Evolutionary conservation across 139 green algal genomes (phyloP), one percentile per base, ranked within the genome.

Genomic region (Tetradesmus obliquus): DNA sequence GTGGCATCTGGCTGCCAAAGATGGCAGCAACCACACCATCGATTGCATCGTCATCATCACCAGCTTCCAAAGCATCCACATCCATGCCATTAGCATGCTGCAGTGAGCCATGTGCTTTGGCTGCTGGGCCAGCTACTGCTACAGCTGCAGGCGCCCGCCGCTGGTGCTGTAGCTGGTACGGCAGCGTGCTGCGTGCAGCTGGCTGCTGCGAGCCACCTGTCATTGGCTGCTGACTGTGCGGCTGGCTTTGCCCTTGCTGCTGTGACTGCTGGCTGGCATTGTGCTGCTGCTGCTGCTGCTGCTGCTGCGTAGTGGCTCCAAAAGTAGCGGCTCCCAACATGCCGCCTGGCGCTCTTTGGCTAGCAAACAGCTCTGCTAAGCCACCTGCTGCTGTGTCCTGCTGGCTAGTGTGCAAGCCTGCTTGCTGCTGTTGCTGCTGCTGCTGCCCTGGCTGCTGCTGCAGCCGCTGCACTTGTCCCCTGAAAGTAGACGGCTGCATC

Each of bases 1-100:
- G 60, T 10, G 60, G 55, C 84, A 89, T 66, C 32, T 89, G 84
- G 20, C 60, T 82, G 32, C 84, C 84, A 62, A 89, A 89, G 45
- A 89, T 89, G 8, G 84, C 84, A 24, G 62, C 24, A 4, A 89
- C 62, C 3, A 89, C 62, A 53, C 82, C 62, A 51, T 89, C 84
- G n/a, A 76, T 76, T 24, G 13, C 66, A 24, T 76, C 66, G 0
- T 54, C 82, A 82, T 19, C 84, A 13, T 79, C 55, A 20, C 51
- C 57, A 22, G 22, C 84, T 55, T 76, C 84, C 79, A 45, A 45
- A 20, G 15, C 54, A 45, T 89, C 32, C 1, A 89, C n/a, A 82
- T 66, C 84, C 72, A 32, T 51, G 15, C 22, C 17, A 66, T 66
- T 15, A 32, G 32, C n/a, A 5, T 9, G 79, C 45, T 84, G 79